A percentile compares a stretch with the other conserved stretches of the same genome.
These are phyloP conservation scores for Monosporozyma servazzii DNA, from an alignment of 805 yeast genomes.

Conservation along the genomic window DNA sequence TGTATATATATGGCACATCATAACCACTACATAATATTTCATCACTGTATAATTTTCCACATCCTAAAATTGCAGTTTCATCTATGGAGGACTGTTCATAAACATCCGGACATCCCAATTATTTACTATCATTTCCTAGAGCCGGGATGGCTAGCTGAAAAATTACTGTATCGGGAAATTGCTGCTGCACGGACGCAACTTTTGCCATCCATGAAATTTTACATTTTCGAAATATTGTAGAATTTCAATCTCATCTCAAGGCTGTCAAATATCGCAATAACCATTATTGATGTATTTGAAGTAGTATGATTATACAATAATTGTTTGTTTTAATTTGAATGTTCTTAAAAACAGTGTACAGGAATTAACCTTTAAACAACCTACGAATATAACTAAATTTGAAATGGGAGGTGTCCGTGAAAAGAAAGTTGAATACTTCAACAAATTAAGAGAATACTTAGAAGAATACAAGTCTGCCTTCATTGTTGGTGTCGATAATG, in stretches of 20 bases:
- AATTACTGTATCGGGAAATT: background rate
- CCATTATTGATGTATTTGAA: background rate
- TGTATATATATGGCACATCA: no score
- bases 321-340: no score
- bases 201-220: background rate
- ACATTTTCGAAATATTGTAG: background rate
- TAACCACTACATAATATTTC: no score
- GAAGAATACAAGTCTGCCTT: constrained; percentile 97
- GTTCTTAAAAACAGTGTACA: background rate
- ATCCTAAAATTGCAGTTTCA: no score
- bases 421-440: constrained; percentile 91
- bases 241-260: background rate
- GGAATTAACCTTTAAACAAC: constrained; percentile 68
- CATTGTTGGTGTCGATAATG: constrained; percentile 99
- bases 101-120: no score
- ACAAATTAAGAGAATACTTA: constrained; percentile 88
- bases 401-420: constrained; percentile 99
- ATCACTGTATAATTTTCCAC: no score
- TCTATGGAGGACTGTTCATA: no score
- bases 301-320: background rate
- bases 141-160: no score
- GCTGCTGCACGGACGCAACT: background rate
- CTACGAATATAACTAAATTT: constrained; percentile 54
- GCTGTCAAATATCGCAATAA: background rate
- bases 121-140: no score